phyloP scores from a whole-genome alignment of 306 rosid species.

The Lathyrus sativus region DNA sequence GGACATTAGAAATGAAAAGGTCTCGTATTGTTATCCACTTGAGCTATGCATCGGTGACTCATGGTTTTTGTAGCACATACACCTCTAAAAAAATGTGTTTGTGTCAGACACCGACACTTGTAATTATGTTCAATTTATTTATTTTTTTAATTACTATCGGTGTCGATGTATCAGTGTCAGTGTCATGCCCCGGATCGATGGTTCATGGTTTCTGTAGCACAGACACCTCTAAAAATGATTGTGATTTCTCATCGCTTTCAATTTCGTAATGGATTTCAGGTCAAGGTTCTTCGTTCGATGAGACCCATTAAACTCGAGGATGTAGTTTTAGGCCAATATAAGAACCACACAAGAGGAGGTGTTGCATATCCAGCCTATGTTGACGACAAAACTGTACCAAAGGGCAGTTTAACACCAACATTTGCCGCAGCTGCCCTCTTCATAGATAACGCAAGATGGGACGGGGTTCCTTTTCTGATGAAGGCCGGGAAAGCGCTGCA shows the following conservation, averaged over 20 bases:
- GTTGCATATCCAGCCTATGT: constrained; percentile 71
- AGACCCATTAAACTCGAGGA: constrained; percentile 69
- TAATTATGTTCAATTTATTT: no score
- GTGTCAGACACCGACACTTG: no score
- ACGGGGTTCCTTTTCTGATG: constrained; percentile 91
- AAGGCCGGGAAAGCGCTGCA: constrained; percentile 95
- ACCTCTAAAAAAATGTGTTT: no score
- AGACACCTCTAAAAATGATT: no score
- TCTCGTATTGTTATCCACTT: constrained; percentile 29
- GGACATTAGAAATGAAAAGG: constrained; percentile 96
- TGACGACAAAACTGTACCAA: constrained; percentile 84
- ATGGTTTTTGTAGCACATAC: no score
- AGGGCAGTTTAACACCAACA: constrained; percentile 84
- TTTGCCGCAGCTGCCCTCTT: constrained; percentile 95
- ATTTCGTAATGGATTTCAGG: constrained; percentile 53
- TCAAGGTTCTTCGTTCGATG: constrained; percentile 90
- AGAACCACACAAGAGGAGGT: constrained; percentile 81
- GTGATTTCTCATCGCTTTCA: constrained; percentile 6
- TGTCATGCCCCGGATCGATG: no score
- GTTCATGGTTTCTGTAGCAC: no score
- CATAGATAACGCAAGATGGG: constrained; percentile 94
- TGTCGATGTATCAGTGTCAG: no score
- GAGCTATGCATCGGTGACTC: neutral
- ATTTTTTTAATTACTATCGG: no score
- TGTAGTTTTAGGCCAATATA: constrained; percentile 75